phyloP scores from a whole-genome alignment of 306 rosid species.

The Cucurbita pepo region DNA sequence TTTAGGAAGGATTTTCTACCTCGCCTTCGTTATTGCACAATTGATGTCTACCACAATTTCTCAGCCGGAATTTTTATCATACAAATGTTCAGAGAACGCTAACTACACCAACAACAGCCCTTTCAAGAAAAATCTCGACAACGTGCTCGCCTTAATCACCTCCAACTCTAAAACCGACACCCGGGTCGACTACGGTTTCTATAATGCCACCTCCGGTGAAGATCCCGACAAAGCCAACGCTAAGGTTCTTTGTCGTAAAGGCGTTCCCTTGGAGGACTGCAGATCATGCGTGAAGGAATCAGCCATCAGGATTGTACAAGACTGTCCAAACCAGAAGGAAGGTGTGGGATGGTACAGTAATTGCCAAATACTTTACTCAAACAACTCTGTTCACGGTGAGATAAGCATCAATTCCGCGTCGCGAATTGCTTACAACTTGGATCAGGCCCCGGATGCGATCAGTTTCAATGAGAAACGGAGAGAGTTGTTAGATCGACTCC shows the following conservation, averaged over 20 bases:
- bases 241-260: constrained; percentile 19
- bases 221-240: constrained; percentile 9
- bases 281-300: constrained; percentile 4
- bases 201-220: constrained; percentile 4
- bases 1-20: not conserved
- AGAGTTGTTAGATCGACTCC: not conserved
- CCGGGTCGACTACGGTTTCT: not conserved
- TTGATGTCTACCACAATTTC: not conserved
- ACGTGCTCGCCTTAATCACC: not conserved
- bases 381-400: not conserved
- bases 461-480: not conserved
- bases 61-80: not conserved
- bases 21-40: not conserved
- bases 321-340: not conserved
- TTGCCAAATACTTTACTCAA: not conserved
- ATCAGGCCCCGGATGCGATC: not conserved
- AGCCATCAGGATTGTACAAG: not conserved
- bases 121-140: not conserved
- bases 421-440: not conserved
- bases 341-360: not conserved
- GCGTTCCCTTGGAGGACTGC: not conserved
- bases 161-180: not conserved
- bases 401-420: rapidly evolving
- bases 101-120: not conserved
- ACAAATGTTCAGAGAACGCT: not conserved